These are phyloP conservation scores for Physcomitrellopsis africana DNA, from an alignment of 225 moss, liverwort and hornwort genomes.

Conservation along the genomic window DNA sequence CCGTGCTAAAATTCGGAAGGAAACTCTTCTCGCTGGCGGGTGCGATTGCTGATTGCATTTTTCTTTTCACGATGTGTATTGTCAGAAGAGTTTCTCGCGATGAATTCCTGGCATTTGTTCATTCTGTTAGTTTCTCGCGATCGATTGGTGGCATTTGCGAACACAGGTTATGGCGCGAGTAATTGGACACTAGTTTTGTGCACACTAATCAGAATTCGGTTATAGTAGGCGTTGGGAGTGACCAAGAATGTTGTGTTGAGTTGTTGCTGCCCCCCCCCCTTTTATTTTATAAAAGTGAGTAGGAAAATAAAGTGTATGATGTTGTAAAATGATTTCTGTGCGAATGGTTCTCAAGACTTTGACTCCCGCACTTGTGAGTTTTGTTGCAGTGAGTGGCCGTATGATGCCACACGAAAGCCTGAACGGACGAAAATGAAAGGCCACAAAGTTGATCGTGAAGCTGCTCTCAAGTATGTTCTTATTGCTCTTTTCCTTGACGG, in stretches of 20 bases:
- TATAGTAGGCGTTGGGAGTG: background rate
- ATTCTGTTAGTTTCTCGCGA: too few relatives aligned
- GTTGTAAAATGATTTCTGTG: background rate
- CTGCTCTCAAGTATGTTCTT: slow-evolving; percentile 69
- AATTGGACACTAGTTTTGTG: background rate
- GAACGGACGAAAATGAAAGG: slow-evolving; percentile 87
- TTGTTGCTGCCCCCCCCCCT: too few relatives aligned
- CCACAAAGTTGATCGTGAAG: slow-evolving; percentile 93
- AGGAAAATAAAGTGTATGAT: background rate
- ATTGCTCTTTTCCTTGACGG: background rate
- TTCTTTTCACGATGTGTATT: background rate
- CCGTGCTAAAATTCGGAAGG: slow-evolving; percentile 77
- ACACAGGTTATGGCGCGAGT: background rate
- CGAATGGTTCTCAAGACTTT: slow-evolving; percentile 2
- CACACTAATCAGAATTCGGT: background rate
- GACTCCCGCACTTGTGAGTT: slow-evolving; percentile 1
- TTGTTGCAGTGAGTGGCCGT: slow-evolving; percentile 77
- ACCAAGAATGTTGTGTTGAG: background rate
- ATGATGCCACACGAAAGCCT: slow-evolving; percentile 80
- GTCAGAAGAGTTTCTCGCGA: background rate
- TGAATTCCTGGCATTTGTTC: background rate
- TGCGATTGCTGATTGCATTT: slow-evolving; percentile 17
- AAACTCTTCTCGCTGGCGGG: slow-evolving; percentile 86
- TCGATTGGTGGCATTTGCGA: background rate
- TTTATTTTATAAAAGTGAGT: background rate